These are phyloP conservation scores for Acanthochlamys bracteata DNA, from an alignment of 106 monocot species.

Conservation along the genomic window DNA sequence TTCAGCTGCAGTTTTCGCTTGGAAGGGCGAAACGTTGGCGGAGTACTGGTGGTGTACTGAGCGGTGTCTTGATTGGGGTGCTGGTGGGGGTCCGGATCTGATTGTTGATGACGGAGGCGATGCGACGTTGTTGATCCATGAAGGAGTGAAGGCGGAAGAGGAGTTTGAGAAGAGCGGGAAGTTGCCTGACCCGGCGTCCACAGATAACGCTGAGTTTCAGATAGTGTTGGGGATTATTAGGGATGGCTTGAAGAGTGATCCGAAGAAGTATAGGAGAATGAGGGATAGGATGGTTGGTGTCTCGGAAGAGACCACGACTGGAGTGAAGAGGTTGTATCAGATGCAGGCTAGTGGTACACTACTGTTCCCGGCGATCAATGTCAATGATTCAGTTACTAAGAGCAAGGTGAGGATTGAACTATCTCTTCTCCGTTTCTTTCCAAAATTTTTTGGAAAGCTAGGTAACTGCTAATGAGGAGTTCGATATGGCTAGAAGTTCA, in stretches of 20 bases:
- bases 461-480: too few relatives aligned
- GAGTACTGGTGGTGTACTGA: conserved; percentile 98
- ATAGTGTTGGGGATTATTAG: conserved; percentile 60
- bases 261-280: conserved; percentile 66
- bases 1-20: conserved; percentile 71
- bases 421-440: neutral
- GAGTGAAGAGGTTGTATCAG: conserved; percentile 79
- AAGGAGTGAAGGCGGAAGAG: conserved; percentile 81
- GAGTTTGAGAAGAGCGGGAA: conserved; percentile 69
- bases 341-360: conserved; percentile 68
- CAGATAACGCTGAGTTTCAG: conserved; percentile 78
- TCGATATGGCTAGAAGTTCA: too few relatives aligned
- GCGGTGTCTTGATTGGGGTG: conserved; percentile 72
- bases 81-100: conserved; percentile 71
- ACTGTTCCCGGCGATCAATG: conserved; percentile 76
- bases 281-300: conserved; percentile 71
- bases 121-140: conserved; percentile 70
- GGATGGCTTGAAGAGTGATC: conserved; percentile 55
- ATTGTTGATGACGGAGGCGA: conserved; percentile 88
- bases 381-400: conserved; percentile 87
- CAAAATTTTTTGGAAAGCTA: too few relatives aligned
- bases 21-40: conserved; percentile 91
- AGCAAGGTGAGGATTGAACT: conserved; percentile 47
- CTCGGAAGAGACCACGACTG: conserved; percentile 75
- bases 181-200: conserved; percentile 52